Conservation (phyloP, 2,329 filamentous ascomycete genomes). For the Neofusicoccum parvum region DNA sequence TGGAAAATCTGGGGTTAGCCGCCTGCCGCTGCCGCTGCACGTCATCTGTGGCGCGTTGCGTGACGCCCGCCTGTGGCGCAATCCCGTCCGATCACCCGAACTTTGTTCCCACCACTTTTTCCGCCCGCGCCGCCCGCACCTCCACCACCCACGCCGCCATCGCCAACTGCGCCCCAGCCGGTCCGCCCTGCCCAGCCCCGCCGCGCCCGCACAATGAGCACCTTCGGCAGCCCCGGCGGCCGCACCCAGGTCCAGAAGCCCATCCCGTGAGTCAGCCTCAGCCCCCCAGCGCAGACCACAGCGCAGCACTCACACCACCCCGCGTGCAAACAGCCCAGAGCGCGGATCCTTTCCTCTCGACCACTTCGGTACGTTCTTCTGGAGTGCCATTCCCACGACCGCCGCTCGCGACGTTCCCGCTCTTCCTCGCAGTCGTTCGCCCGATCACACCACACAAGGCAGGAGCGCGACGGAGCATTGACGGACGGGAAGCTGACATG, state of each 20-base stretch:
- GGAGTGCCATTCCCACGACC: not conserved
- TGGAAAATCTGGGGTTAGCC: constrained; percentile 10
- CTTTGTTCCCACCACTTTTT: constrained; percentile 12
- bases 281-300: not conserved
- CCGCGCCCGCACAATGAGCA: constrained; percentile 50
- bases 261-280: constrained; percentile 60
- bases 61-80: not conserved
- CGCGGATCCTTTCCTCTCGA: constrained; percentile 95
- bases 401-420: not conserved
- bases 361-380: constrained; percentile 67
- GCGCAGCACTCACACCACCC: not conserved
- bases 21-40: not conserved
- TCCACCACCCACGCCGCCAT: not conserved
- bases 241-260: constrained; percentile 66
- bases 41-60: not conserved
- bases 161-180: not conserved
- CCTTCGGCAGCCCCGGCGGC: constrained; percentile 72
- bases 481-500: not conserved
- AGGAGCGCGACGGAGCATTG: not conserved
- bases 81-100: constrained; percentile 5
- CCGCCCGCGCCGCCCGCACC: not conserved
- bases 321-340: constrained; percentile 69
- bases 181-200: not conserved
- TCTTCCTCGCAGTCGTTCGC: not conserved
- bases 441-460: not conserved